phyloP scores from a whole-genome alignment of 2,329 filamentous ascomycete species.

The Colletotrichum zoysiae region DNA sequence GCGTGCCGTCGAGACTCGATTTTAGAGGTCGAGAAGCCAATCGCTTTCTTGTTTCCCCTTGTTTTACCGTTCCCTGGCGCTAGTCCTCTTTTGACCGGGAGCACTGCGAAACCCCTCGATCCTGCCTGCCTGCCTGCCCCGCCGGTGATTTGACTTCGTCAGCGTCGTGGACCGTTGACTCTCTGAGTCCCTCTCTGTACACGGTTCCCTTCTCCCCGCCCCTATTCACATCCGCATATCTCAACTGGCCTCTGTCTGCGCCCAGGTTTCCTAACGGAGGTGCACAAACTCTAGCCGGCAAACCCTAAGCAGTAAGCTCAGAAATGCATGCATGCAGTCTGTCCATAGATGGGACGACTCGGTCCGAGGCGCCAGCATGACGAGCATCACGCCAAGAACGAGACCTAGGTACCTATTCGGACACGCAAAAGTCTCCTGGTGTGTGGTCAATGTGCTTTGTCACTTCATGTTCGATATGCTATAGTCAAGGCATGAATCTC shows the following conservation, averaged over 20 bases:
- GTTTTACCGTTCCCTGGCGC: slow-evolving; percentile 38
- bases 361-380: background rate
- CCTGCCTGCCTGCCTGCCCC: slow-evolving; percentile 37
- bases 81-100: slow-evolving; percentile 30
- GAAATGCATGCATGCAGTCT: background rate
- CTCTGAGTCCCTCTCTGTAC: background rate
- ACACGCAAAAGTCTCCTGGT: background rate
- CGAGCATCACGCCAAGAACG: background rate
- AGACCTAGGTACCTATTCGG: background rate
- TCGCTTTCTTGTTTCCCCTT: slow-evolving; percentile 30
- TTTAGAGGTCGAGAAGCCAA: slow-evolving; percentile 26
- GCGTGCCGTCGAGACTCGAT: slow-evolving; percentile 37
- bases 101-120: slow-evolving; percentile 37
- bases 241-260: slow-evolving; percentile 2
- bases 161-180: no score
- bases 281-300: slow-evolving; percentile 26
- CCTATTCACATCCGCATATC: background rate
- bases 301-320: background rate
- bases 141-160: slow-evolving; percentile 20
- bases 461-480: no score
- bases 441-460: background rate
- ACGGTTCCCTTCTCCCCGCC: background rate
- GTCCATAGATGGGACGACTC: background rate
- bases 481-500: background rate
- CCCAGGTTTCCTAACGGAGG: background rate